phyloP scores from a whole-genome alignment of 148 eudicot species.

The Bassia scoparia region DNA sequence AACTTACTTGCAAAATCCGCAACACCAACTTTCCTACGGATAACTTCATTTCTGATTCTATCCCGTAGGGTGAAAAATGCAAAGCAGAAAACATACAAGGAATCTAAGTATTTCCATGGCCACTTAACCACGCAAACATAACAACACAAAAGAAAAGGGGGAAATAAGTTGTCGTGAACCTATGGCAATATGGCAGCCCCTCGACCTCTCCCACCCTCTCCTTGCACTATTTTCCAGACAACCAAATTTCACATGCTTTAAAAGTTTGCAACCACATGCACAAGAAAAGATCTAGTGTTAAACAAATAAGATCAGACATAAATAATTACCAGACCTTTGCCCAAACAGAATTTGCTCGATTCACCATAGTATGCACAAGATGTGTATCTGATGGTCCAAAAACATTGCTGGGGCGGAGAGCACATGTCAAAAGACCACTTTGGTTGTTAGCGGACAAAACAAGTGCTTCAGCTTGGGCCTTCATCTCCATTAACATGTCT shows the following conservation, averaged over 20 bases:
- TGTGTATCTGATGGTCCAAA: conserved; percentile 87
- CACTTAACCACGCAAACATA: neutral
- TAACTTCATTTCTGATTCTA: too few relatives aligned
- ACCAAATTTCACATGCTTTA: too few relatives aligned
- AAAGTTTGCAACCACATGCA: neutral
- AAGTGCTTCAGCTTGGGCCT: conserved; percentile 86
- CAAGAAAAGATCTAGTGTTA: neutral
- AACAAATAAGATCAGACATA: conserved; percentile 17
- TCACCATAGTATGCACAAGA: conserved; percentile 53
- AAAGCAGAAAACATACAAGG: neutral
- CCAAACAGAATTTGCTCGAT: conserved; percentile 65
- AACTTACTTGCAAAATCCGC: too few relatives aligned
- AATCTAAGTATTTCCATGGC: neutral
- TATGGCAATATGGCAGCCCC: neutral
- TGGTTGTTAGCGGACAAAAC: conserved; percentile 58
- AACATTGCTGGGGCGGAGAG: conserved; percentile 81
- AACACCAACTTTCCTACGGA: too few relatives aligned
- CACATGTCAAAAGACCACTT: conserved; percentile 81
- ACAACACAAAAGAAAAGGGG: neutral
- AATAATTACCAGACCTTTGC: conserved; percentile 60
- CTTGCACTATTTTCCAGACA: neutral
- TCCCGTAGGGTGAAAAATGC: neutral
- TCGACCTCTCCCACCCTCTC: neutral
- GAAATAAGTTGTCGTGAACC: too few relatives aligned
- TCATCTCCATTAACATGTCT: conserved; percentile 62